These are phyloP conservation scores for Sporisorium scitamineum DNA, from an alignment of 1,284 basidiomycete species.

Conservation along the genomic window DNA sequence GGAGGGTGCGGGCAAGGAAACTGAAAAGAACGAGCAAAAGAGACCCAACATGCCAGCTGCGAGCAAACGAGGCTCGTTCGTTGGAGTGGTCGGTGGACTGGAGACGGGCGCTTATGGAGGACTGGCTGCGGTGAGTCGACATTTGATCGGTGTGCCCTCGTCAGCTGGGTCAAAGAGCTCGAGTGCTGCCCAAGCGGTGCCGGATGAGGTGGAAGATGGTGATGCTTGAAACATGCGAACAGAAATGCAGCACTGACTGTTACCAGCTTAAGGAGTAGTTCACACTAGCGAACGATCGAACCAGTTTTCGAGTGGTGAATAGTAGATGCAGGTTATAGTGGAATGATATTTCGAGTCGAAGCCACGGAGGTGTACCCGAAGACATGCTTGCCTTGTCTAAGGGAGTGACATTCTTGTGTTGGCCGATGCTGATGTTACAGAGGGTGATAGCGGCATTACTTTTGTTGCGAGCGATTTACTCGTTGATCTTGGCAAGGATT, in stretches of 20 bases:
- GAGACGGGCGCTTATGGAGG: constrained; percentile 59
- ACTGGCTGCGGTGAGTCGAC: constrained; percentile 53
- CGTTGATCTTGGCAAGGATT: constrained; percentile 95
- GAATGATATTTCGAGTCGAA: constrained; percentile 11
- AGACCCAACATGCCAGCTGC: constrained; percentile 25
- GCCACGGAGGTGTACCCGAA: neutral
- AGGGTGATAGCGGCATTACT: neutral
- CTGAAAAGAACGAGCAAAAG: constrained; percentile 6
- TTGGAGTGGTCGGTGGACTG: constrained; percentile 56
- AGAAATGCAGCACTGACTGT: neutral
- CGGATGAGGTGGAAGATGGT: neutral
- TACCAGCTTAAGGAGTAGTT: neutral
- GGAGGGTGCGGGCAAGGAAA: neutral
- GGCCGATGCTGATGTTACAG: constrained; percentile 32
- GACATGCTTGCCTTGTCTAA: neutral
- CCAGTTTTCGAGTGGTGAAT: constrained; percentile 8
- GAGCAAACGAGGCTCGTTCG: constrained; percentile 52
- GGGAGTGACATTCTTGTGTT: neutral
- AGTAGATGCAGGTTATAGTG: constrained; percentile 5
- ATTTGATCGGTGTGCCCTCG: constrained; percentile 33
- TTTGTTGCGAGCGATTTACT: constrained; percentile 76
- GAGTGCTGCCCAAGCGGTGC: neutral
- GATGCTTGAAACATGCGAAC: neutral
- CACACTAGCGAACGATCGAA: neutral
- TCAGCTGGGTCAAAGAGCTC: constrained; percentile 1